These are phyloP conservation scores for Tricholoma hemisulphureum DNA, from an alignment of 768 basidiomycete species.

Conservation along the genomic window DNA sequence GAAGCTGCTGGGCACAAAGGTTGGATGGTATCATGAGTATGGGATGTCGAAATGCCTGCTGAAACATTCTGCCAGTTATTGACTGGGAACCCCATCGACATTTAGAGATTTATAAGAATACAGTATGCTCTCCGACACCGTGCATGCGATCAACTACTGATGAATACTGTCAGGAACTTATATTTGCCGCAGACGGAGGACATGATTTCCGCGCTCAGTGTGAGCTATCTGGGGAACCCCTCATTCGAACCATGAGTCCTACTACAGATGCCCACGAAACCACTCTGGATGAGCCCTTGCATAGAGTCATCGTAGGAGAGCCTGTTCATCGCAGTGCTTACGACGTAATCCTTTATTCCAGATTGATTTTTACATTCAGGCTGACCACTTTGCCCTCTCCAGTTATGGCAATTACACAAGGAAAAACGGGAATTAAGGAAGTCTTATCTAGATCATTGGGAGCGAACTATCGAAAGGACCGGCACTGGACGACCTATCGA, in stretches of 20 bases:
- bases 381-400: constrained; percentile 27
- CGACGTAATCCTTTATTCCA: constrained; percentile 31
- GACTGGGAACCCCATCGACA: constrained; percentile 63
- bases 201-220: constrained; percentile 47
- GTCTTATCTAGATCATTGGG: constrained; percentile 63
- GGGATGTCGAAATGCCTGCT: constrained; percentile 9
- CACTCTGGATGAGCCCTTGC: constrained; percentile 41
- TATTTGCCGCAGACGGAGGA: constrained; percentile 50
- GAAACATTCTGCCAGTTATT: constrained; percentile 46
- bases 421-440: constrained; percentile 50
- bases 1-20: constrained; percentile 51
- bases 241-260: constrained; percentile 54
- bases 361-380: background rate
- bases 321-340: constrained; percentile 38
- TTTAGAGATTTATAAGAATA: constrained; percentile 45
- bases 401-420: constrained; percentile 66
- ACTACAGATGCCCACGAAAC: constrained; percentile 18
- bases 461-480: constrained; percentile 46
- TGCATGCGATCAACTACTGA: background rate
- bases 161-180: constrained; percentile 38
- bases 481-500: constrained; percentile 71
- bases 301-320: constrained; percentile 45
- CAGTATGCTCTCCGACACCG: constrained; percentile 22
- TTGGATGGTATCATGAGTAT: constrained; percentile 10
- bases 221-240: constrained; percentile 53